phyloP scores from a whole-genome alignment of 495 filamentous ascomycete genomes.

The Coniosporium apollinis region DNA sequence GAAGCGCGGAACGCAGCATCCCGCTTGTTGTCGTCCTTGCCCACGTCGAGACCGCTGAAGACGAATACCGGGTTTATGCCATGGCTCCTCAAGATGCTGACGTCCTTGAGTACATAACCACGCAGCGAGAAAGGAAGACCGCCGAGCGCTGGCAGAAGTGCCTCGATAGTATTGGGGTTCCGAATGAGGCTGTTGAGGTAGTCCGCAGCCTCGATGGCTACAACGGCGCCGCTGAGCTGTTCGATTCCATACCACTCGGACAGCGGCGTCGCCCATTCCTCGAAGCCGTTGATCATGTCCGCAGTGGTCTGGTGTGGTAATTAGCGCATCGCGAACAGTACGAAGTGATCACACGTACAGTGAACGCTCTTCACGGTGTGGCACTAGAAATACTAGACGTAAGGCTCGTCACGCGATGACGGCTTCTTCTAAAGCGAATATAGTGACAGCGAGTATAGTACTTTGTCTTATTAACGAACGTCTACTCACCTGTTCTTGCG shows the following conservation, averaged over 20 bases:
- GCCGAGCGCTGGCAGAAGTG: conserved; percentile 75
- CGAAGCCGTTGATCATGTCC: conserved; percentile 6
- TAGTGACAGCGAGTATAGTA: too few relatives aligned
- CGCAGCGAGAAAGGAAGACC: conserved; percentile 69
- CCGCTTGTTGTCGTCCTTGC: conserved; percentile 55
- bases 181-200: conserved; percentile 65
- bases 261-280: conserved; percentile 7
- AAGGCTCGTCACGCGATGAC: too few relatives aligned
- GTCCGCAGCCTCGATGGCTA: conserved; percentile 81
- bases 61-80: conserved; percentile 62
- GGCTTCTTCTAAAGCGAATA: too few relatives aligned
- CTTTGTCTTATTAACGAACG: too few relatives aligned
- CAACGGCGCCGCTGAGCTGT: conserved; percentile 47
- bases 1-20: conserved; percentile 32
- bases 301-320: too few relatives aligned
- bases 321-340: too few relatives aligned
- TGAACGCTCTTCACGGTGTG: too few relatives aligned
- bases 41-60: conserved; percentile 71
- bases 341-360: too few relatives aligned
- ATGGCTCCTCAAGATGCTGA: conserved; percentile 47
- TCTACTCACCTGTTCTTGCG: too few relatives aligned
- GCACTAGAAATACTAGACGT: too few relatives aligned
- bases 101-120: conserved; percentile 51
- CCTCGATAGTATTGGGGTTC: conserved; percentile 53
- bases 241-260: conserved; percentile 24